phyloP scores from a whole-genome alignment of 768 basidiomycete species.

The Russula sp. region DNA sequence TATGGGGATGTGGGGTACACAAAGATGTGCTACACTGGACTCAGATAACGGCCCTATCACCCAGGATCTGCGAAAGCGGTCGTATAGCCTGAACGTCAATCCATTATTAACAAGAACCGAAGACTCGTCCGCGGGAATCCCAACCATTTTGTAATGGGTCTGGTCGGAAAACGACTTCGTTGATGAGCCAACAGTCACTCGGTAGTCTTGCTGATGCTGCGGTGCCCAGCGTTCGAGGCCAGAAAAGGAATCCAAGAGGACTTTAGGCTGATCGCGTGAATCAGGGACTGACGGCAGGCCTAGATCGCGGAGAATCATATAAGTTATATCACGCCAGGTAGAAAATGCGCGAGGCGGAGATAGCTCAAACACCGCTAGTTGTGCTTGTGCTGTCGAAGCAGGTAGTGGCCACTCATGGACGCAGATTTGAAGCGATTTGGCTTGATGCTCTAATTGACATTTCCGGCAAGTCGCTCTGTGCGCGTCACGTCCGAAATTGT shows the following conservation, averaged over 20 bases:
- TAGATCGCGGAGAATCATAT: slow-evolving; percentile 17
- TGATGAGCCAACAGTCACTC: slow-evolving; percentile 20
- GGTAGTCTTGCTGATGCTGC: neutral
- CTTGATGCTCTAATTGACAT: slow-evolving; percentile 9
- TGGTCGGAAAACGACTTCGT: slow-evolving; percentile 10
- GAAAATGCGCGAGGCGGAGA: slow-evolving; percentile 17
- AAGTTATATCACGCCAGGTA: slow-evolving; percentile 24
- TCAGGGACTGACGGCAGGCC: neutral
- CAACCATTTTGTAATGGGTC: slow-evolving; percentile 14
- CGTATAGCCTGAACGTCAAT: slow-evolving; percentile 13
- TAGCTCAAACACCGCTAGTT: slow-evolving; percentile 20
- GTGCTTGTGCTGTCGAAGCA: neutral
- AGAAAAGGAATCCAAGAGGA: slow-evolving; percentile 9
- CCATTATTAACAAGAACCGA: slow-evolving; percentile 17
- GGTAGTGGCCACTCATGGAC: slow-evolving; percentile 26
- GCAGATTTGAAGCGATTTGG: slow-evolving; percentile 4
- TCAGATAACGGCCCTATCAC: neutral
- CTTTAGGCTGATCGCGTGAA: neutral
- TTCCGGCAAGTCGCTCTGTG: slow-evolving; percentile 8
- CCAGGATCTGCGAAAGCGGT: slow-evolving; percentile 4
- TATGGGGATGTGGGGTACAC: slow-evolving; percentile 5
- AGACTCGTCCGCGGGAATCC: slow-evolving; percentile 10
- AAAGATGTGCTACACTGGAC: neutral
- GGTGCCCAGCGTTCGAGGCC: slow-evolving; percentile 11
- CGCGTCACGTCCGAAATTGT: neutral